phyloP scores from a whole-genome alignment of 352 stramenopile species.

The Halophytophthora batemanensis region DNA sequence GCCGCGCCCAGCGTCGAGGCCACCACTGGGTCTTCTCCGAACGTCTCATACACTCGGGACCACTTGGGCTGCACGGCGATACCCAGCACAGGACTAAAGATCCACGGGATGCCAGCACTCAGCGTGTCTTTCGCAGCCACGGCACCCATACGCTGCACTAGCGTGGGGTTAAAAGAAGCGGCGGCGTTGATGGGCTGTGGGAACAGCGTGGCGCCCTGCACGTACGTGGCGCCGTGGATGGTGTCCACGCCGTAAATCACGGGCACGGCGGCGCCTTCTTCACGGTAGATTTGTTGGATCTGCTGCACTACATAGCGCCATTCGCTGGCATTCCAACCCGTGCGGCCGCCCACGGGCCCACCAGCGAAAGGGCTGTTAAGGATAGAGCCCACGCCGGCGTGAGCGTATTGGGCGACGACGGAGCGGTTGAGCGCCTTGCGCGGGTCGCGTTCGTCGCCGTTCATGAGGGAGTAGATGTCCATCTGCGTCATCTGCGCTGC shows the following conservation, averaged over 20 bases:
- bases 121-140: conserved; percentile 86
- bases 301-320: conserved; percentile 57
- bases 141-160: conserved; percentile 68
- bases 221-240: conserved; percentile 90
- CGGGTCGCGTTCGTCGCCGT: conserved; percentile 48
- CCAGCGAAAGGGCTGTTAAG: conserved; percentile 75
- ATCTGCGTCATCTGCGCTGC: conserved; percentile 90
- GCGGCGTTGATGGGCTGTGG: conserved; percentile 85
- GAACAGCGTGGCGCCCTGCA: conserved; percentile 80
- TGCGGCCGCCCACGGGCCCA: conserved; percentile 40
- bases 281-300: conserved; percentile 71
- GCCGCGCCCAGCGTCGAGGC: conserved; percentile 61
- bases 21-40: conserved; percentile 88
- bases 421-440: conserved; percentile 46
- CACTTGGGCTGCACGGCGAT: conserved; percentile 83
- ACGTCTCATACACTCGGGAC: conserved; percentile 91
- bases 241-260: conserved; percentile 90
- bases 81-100: conserved; percentile 89
- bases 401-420: conserved; percentile 56
- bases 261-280: conserved; percentile 47
- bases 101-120: conserved; percentile 85
- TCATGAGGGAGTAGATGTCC: conserved; percentile 84
- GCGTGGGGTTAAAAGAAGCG: conserved; percentile 82
- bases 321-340: conserved; percentile 65
- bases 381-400: conserved; percentile 80